Evolutionary conservation across 1,284 basidiomycete genomes (phyloP).

Genomic region (Retiboletus flavoniger): DNA sequence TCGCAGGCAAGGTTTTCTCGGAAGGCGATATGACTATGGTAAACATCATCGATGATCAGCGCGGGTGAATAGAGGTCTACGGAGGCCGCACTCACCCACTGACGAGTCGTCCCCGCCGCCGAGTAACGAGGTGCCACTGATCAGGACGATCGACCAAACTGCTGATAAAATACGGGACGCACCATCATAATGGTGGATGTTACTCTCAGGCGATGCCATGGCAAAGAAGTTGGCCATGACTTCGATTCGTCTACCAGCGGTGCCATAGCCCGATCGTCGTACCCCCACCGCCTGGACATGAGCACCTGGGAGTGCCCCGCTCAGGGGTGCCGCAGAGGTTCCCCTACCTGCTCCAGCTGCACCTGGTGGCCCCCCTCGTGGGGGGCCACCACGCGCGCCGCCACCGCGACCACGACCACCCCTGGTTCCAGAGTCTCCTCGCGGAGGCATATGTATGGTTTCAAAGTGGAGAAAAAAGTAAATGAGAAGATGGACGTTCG

Average conservation of each 20-base stretch:
- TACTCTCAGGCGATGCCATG: conserved; percentile 54
- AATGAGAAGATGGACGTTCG: conserved; percentile 22
- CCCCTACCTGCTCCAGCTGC: conserved; percentile 34
- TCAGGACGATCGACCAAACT: conserved; percentile 18
- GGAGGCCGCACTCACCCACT: conserved; percentile 54
- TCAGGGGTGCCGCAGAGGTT: conserved; percentile 33
- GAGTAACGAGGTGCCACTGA: conserved; percentile 5
- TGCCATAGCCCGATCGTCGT: conserved; percentile 60
- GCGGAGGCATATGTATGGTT: conserved; percentile 31
- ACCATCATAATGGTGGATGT: conserved; percentile 78
- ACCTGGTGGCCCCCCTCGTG: conserved; percentile 31
- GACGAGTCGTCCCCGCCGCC: conserved; percentile 1
- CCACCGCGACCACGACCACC: conserved; percentile 27
- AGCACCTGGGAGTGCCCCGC: conserved; percentile 33
- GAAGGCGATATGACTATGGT: conserved; percentile 56
- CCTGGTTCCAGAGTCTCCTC: conserved; percentile 23
- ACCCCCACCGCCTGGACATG: conserved; percentile 64
- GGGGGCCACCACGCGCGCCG: conserved; percentile 29
- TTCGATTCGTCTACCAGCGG: conserved; percentile 47
- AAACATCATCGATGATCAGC: conserved; percentile 15
- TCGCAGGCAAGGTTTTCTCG: conserved; percentile 63
- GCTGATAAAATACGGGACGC: conserved; percentile 32
- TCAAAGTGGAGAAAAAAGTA: not conserved
- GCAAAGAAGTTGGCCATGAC: conserved; percentile 69
- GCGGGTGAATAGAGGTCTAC: not conserved